These are phyloP conservation scores for Cercophora sp. DNA, from an alignment of 495 filamentous ascomycete genomes.

Conservation along the genomic window DNA sequence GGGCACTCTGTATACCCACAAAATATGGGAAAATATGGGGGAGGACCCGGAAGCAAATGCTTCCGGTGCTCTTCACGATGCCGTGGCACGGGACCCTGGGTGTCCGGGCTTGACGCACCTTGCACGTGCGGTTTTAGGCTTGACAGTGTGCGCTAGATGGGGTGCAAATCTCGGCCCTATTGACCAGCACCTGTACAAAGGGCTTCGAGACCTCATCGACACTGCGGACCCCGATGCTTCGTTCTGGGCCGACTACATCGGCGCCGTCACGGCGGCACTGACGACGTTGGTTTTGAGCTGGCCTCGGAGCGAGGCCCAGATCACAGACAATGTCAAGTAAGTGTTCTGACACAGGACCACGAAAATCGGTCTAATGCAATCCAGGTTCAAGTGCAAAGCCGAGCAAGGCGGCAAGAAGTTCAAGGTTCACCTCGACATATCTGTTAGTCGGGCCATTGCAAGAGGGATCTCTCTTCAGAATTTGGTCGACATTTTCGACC, in stretches of 20 bases:
- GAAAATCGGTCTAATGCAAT: background rate
- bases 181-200: conserved; percentile 37
- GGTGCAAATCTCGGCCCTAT: conserved; percentile 57
- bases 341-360: conserved; percentile 1
- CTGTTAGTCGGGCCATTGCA: conserved; percentile 20
- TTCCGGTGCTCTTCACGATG: conserved; percentile 65
- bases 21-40: conserved; percentile 46
- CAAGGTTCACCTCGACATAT: conserved; percentile 30
- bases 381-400: conserved; percentile 27
- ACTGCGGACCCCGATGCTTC: conserved; percentile 28
- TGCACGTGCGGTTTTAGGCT: conserved; percentile 63
- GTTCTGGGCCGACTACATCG: conserved; percentile 46
- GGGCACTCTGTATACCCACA: conserved; percentile 35
- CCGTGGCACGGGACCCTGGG: conserved; percentile 64
- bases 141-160: conserved; percentile 75
- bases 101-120: conserved; percentile 70
- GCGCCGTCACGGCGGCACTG: conserved; percentile 34
- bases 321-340: conserved; percentile 31
- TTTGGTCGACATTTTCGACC: conserved; percentile 28
- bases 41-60: conserved; percentile 50
- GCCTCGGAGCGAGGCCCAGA: conserved; percentile 20
- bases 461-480: conserved; percentile 22
- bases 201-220: conserved; percentile 35
- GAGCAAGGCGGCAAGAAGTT: conserved; percentile 25
- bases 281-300: conserved; percentile 30